These are phyloP conservation scores for Aegle marmelos DNA, from an alignment of 345 rosid species.

Conservation along the genomic window DNA sequence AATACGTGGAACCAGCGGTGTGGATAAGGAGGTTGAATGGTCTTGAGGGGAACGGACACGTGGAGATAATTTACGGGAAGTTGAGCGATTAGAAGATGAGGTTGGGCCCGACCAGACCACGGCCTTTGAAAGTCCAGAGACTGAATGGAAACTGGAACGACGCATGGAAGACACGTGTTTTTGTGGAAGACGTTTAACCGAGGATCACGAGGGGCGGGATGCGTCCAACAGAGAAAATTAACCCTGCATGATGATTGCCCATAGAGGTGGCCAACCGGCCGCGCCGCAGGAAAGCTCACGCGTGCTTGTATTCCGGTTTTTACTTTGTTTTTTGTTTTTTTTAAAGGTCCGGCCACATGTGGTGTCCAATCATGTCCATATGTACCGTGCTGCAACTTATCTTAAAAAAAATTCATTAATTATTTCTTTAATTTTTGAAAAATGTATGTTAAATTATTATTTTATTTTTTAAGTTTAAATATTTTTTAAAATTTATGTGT, in stretches of 20 bases:
- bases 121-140: neutral
- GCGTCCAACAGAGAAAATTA: neutral
- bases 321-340: no score
- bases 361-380: no score
- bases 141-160: neutral
- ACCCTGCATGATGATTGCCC: neutral
- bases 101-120: neutral
- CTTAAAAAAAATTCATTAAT: no score
- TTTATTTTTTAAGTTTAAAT: no score
- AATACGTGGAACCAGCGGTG: constrained; percentile 6
- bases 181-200: neutral
- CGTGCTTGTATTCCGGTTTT: no score
- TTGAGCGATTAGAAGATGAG: neutral
- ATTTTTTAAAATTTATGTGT: no score
- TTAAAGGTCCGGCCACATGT: no score
- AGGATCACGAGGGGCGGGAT: neutral
- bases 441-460: no score
- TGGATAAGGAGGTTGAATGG: neutral
- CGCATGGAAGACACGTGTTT: constrained; percentile 2
- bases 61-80: neutral
- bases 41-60: neutral
- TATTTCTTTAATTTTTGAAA: no score
- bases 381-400: no score
- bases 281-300: no score
- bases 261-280: no score